These are phyloP conservation scores for Pugionium dolabratum DNA, from an alignment of 345 rosid genomes.

Conservation along the genomic window DNA sequence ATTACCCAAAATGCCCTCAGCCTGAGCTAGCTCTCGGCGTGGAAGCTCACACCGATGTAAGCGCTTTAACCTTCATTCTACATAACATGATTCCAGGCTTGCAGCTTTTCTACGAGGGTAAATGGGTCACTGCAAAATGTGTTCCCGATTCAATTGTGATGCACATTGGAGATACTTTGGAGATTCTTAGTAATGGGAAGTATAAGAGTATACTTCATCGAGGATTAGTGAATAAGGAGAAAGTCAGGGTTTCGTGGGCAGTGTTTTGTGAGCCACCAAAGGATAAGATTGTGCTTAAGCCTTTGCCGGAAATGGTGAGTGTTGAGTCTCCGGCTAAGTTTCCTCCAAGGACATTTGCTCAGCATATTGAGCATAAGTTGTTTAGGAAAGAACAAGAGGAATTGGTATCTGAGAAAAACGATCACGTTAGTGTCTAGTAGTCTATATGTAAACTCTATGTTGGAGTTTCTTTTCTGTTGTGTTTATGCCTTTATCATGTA, in stretches of 20 bases:
- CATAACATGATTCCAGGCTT: slow-evolving; percentile 99
- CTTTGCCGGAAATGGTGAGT: slow-evolving; percentile 66
- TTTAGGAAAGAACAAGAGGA: slow-evolving; percentile 63
- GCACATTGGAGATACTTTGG: slow-evolving; percentile 92
- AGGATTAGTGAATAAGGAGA: slow-evolving; percentile 89
- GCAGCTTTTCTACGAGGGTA: slow-evolving; percentile 76
- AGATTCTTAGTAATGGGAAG: slow-evolving; percentile 90
- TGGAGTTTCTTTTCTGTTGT: not conserved
- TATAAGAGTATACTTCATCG: slow-evolving; percentile 94
- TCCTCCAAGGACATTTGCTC: slow-evolving; percentile 90
- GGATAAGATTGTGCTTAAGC: slow-evolving; percentile 89
- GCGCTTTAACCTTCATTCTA: slow-evolving; percentile 90
- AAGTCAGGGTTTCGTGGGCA: slow-evolving; percentile 96
- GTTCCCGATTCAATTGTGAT: slow-evolving; percentile 90
- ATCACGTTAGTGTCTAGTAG: not conserved
- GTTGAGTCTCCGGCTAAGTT: slow-evolving; percentile 68
- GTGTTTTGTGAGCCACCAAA: slow-evolving; percentile 94
- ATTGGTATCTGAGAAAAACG: slow-evolving; percentile 29
- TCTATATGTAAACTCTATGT: slow-evolving; percentile 8
- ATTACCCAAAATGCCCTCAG: slow-evolving; percentile 93
- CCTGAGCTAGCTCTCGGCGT: slow-evolving; percentile 96
- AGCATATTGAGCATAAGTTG: slow-evolving; percentile 82
- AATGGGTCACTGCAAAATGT: slow-evolving; percentile 91
- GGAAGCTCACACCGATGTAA: slow-evolving; percentile 95
- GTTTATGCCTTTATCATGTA: not conserved